These are phyloP conservation scores for Calonectria pteridis DNA, from an alignment of 2,329 filamentous ascomycete genomes.

Conservation along the genomic window DNA sequence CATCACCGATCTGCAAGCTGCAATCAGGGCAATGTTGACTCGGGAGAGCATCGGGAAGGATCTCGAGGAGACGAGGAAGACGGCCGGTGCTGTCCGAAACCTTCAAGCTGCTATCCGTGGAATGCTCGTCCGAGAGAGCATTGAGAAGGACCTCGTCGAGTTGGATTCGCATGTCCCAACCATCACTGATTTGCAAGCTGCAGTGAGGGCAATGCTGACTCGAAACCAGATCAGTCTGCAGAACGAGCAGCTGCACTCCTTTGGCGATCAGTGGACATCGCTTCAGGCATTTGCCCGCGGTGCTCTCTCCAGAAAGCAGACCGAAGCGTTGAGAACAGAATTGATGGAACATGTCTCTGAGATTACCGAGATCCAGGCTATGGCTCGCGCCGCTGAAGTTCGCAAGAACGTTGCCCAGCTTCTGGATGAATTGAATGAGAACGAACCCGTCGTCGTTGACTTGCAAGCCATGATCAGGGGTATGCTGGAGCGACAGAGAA, in stretches of 20 bases:
- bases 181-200: slow-evolving; percentile 73
- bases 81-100: slow-evolving; percentile 64
- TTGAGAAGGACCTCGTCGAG: slow-evolving; percentile 65
- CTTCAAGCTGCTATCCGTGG: slow-evolving; percentile 79
- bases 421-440: slow-evolving; percentile 61
- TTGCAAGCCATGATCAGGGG: slow-evolving; percentile 73
- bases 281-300: slow-evolving; percentile 60
- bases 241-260: slow-evolving; percentile 63
- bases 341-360: slow-evolving; percentile 58
- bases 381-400: slow-evolving; percentile 67
- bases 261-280: slow-evolving; percentile 63
- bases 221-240: slow-evolving; percentile 66
- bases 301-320: slow-evolving; percentile 59
- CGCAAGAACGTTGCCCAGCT: slow-evolving; percentile 62
- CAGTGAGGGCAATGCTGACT: slow-evolving; percentile 71
- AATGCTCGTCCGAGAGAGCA: slow-evolving; percentile 70
- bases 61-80: slow-evolving; percentile 61
- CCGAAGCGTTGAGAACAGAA: slow-evolving; percentile 61
- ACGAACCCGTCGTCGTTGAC: slow-evolving; percentile 60
- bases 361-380: slow-evolving; percentile 63
- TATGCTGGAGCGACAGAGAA: slow-evolving; percentile 67
- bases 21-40: slow-evolving; percentile 68
- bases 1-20: slow-evolving; percentile 73
- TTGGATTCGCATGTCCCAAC: slow-evolving; percentile 64
- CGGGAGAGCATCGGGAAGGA: background rate